Evolutionary conservation across 1,139 yeast species (phyloP).

Genomic region (Kodamaea fungicola): DNA sequence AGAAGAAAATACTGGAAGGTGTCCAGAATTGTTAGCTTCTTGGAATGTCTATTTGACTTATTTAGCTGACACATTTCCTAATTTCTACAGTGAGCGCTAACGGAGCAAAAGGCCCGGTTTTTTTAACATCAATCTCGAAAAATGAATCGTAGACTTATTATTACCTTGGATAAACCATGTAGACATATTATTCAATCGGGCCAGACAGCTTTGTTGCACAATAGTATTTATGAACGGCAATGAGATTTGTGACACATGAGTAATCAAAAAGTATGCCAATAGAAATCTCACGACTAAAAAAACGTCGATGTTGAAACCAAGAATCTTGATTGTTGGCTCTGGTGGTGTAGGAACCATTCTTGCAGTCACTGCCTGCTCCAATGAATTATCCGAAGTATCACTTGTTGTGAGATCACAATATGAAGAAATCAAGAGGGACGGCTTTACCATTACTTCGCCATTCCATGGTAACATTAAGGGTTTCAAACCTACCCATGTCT

Average conservation of each 20-base stretch:
- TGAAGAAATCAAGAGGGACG: conserved; percentile 46
- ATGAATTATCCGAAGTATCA: conserved; percentile 39
- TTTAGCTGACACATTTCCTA: conserved; percentile 4
- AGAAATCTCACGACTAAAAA: no score
- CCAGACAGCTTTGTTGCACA: no score
- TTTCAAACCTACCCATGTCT: conserved; percentile 55
- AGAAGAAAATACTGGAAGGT: conserved; percentile 5
- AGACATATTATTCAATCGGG: no score
- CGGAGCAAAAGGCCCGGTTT: no score
- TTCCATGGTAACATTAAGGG: conserved; percentile 54
- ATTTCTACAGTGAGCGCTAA: no score
- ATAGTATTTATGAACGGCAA: no score
- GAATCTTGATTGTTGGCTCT: conserved; percentile 39
- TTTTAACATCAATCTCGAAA: no score
- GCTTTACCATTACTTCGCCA: conserved; percentile 57
- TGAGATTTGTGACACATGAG: no score
- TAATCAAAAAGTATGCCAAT: not conserved
- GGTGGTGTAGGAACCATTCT: conserved; percentile 32
- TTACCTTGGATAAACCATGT: no score
- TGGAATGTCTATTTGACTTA: conserved; percentile 8
- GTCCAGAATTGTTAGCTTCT: conserved; percentile 1
- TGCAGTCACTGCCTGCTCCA: conserved; percentile 16
- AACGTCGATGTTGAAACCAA: conserved; percentile 16
- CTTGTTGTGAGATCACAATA: conserved; percentile 67
- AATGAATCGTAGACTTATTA: no score